Evolutionary conservation across 345 rosid species (phyloP).

Genomic region (Heritiera littoralis): DNA sequence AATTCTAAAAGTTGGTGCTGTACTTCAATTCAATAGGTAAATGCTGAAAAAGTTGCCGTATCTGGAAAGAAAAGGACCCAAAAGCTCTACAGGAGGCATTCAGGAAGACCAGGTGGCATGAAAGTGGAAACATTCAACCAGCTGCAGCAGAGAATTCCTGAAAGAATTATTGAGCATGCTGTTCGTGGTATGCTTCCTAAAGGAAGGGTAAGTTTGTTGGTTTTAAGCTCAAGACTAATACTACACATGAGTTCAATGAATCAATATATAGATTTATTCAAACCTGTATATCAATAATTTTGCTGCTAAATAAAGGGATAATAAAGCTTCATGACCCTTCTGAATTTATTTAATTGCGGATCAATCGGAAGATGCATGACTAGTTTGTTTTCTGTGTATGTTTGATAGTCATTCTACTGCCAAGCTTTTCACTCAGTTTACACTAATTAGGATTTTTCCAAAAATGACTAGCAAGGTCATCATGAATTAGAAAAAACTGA

Average conservation of each 20-base stretch:
- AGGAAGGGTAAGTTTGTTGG: conserved; percentile 71
- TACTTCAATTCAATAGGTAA: conserved; percentile 49
- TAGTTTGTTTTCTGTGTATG: background rate
- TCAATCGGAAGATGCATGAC: background rate
- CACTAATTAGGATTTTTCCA: background rate
- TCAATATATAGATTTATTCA: background rate
- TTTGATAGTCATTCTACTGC: background rate
- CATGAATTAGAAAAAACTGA: background rate
- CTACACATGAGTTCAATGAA: background rate
- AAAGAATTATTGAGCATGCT: conserved; percentile 95
- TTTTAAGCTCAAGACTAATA: background rate
- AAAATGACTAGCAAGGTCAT: background rate
- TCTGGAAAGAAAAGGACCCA: conserved; percentile 94
- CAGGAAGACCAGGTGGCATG: conserved; percentile 99
- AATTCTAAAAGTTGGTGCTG: conserved; percentile 1
- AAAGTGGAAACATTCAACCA: conserved; percentile 87
- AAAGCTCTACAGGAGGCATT: conserved; percentile 95
- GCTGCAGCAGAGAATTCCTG: conserved; percentile 91
- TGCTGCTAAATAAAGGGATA: background rate
- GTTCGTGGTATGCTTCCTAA: conserved; percentile 99
- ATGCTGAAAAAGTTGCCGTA: conserved; percentile 95
- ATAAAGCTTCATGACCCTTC: background rate
- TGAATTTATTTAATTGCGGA: background rate
- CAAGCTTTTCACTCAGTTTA: background rate
- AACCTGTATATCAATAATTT: background rate